Conservation (phyloP, 768 basidiomycete species). For the Atractiella rhizophila region DNA sequence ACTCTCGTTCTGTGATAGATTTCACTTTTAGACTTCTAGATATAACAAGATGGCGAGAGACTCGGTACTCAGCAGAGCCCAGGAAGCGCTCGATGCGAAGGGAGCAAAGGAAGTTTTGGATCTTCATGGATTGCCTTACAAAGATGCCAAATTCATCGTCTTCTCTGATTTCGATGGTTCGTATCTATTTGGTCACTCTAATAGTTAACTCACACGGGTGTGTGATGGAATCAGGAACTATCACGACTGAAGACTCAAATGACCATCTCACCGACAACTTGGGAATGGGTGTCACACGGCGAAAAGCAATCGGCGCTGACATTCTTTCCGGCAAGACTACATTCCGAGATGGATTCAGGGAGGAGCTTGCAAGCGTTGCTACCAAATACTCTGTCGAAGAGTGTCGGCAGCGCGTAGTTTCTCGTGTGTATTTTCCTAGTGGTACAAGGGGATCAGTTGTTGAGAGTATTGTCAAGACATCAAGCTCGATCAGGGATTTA, state of each 20-base stretch:
- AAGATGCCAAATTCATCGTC: slow-evolving; percentile 6
- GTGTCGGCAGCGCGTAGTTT: slow-evolving; percentile 47
- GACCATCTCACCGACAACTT: slow-evolving; percentile 82
- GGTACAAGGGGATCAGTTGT: not conserved
- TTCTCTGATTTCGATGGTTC: slow-evolving; percentile 11
- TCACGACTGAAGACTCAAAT: too few relatives aligned
- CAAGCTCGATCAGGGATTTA: slow-evolving; percentile 65
- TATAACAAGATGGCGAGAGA: too few relatives aligned
- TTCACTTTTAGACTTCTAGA: too few relatives aligned
- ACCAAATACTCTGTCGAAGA: slow-evolving; percentile 52
- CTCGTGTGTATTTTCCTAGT: slow-evolving; percentile 30
- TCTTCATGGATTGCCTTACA: too few relatives aligned
- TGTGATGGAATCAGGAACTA: slow-evolving; percentile 3
- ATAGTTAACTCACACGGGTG: not conserved
- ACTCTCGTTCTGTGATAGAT: too few relatives aligned
- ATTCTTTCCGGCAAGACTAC: slow-evolving; percentile 40
- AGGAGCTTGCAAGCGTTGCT: slow-evolving; percentile 55
- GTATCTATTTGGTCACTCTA: not conserved
- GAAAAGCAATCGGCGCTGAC: slow-evolving; percentile 47
- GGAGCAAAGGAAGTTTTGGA: too few relatives aligned
- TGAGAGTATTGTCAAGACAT: slow-evolving; percentile 33
- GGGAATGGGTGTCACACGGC: slow-evolving; percentile 51
- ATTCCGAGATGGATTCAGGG: slow-evolving; percentile 66
- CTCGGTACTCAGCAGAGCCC: too few relatives aligned
- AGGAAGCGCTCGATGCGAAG: too few relatives aligned